These are phyloP conservation scores for Phaeosphaeriaceae sp. DNA, from an alignment of 2,329 filamentous ascomycete species.

Conservation along the genomic window DNA sequence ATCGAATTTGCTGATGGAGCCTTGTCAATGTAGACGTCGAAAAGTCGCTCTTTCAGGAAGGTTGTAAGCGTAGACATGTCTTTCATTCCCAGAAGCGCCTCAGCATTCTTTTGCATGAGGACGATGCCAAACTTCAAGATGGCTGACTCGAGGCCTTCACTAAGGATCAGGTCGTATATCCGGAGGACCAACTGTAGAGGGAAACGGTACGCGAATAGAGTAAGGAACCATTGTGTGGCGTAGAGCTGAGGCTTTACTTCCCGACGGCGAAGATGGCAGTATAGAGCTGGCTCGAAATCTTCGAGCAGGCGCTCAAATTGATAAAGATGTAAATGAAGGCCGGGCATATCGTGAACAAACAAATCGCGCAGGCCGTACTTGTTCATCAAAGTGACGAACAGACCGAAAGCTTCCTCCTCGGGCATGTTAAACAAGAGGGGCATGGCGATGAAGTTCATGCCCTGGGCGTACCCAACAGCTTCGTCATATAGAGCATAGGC, in stretches of 20 bases:
- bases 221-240: constrained; percentile 98
- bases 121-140: constrained; percentile 95
- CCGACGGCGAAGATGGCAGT: constrained; percentile 88
- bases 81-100: constrained; percentile 78
- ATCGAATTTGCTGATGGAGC: constrained; percentile 91
- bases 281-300: constrained; percentile 90
- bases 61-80: constrained; percentile 90
- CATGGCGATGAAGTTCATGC: constrained; percentile 99
- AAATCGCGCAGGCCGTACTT: constrained; percentile 92
- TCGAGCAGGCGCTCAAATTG: constrained; percentile 95
- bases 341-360: constrained; percentile 95
- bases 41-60: constrained; percentile 91
- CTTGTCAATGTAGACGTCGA: constrained; percentile 96
- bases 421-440: constrained; percentile 97
- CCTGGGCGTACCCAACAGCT: constrained; percentile 93
- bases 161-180: constrained; percentile 94
- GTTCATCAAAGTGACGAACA: constrained; percentile 94
- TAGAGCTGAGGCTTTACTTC: constrained; percentile 92
- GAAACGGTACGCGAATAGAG: constrained; percentile 97
- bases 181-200: constrained; percentile 93
- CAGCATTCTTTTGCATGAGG: constrained; percentile 92
- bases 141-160: constrained; percentile 84
- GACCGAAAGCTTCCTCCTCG: constrained; percentile 93
- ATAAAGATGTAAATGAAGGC: constrained; percentile 89
- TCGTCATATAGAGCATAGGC: constrained; percentile 96